Percentiles rank a stretch among this genome's conserved stretches.
Conservation (phyloP, 176 grass and related monocot species). For the Raddia distichophylla region DNA sequence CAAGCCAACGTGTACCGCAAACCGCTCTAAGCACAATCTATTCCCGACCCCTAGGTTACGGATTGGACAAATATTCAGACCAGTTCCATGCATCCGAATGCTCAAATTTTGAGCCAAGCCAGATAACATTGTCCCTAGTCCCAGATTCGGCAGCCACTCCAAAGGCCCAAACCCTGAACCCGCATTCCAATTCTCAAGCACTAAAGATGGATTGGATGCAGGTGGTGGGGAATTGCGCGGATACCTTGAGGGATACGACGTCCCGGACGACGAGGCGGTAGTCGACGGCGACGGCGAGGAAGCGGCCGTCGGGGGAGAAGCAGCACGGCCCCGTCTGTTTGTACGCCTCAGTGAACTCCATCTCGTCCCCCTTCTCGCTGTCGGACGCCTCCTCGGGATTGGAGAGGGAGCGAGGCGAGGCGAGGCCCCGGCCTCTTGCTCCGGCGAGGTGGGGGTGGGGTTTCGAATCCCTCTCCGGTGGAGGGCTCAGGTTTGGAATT, state of each 20-base stretch:
- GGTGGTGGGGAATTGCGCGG: background rate
- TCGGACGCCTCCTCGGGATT: conserved; percentile 17
- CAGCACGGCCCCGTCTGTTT: conserved; percentile 86
- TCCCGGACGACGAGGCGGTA: conserved; percentile 88
- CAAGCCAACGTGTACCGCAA: background rate
- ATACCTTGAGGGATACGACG: conserved; percentile 76
- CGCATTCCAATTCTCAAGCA: background rate
- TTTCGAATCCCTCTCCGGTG: background rate
- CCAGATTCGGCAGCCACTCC: conserved; percentile 29
- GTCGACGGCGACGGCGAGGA: conserved; percentile 78
- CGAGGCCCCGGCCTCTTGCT: conserved; percentile 25
- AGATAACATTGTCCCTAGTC: conserved; percentile 8
- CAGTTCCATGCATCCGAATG: background rate
- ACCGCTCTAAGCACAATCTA: conserved; percentile 32
- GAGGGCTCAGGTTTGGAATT: conserved; percentile 28
- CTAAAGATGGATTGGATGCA: background rate
- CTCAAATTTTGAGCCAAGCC: conserved; percentile 19
- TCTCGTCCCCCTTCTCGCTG: conserved; percentile 20
- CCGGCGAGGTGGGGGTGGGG: conserved; percentile 28
- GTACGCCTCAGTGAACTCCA: conserved; percentile 93
- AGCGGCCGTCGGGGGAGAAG: conserved; percentile 86
- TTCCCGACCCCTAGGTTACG: background rate
- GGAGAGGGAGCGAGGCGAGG: background rate
- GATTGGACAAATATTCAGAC: conserved; percentile 20
- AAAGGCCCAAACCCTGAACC: conserved; percentile 32